Percentiles rank a stretch among this genome's conserved stretches.
Conservation (phyloP, 495 filamentous ascomycete species). For the Aspergillus bridgeri region DNA sequence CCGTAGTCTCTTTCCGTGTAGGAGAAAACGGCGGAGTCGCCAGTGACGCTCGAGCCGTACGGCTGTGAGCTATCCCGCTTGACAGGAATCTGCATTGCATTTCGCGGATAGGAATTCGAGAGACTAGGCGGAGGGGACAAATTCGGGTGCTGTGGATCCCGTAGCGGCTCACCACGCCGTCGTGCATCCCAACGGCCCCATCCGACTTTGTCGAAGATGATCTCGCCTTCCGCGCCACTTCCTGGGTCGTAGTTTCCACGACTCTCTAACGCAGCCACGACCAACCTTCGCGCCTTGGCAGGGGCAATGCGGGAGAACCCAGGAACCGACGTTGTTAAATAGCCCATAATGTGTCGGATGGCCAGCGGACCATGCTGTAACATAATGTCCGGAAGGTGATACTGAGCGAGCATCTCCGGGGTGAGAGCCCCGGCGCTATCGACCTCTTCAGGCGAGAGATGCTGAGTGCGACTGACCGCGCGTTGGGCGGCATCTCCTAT, state of each 20-base stretch:
- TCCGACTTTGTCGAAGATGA: constrained; percentile 92
- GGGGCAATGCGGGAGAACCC: constrained; percentile 90
- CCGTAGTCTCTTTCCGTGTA: constrained; percentile 59
- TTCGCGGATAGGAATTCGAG: constrained; percentile 48
- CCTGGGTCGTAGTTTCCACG: constrained; percentile 61
- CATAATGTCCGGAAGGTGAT: constrained; percentile 88
- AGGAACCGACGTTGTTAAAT: constrained; percentile 86
- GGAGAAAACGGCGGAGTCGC: constrained; percentile 69
- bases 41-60: constrained; percentile 60
- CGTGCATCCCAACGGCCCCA: constrained; percentile 96
- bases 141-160: constrained; percentile 37
- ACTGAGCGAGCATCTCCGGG: constrained; percentile 78
- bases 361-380: constrained; percentile 85
- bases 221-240: constrained; percentile 65
- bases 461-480: constrained; percentile 41
- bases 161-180: constrained; percentile 60
- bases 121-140: constrained; percentile 47
- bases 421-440: constrained; percentile 84
- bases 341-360: constrained; percentile 91
- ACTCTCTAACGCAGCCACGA: constrained; percentile 79
- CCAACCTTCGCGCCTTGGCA: constrained; percentile 83
- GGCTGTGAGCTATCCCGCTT: constrained; percentile 49
- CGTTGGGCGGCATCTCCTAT: constrained; percentile 60
- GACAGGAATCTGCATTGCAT: constrained; percentile 64
- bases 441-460: constrained; percentile 36